Percentiles rank a stretch among this genome's conserved stretches.
These are phyloP conservation scores for Malassezia globosa DNA, from an alignment of 1,284 basidiomycete genomes.

Conservation along the genomic window DNA sequence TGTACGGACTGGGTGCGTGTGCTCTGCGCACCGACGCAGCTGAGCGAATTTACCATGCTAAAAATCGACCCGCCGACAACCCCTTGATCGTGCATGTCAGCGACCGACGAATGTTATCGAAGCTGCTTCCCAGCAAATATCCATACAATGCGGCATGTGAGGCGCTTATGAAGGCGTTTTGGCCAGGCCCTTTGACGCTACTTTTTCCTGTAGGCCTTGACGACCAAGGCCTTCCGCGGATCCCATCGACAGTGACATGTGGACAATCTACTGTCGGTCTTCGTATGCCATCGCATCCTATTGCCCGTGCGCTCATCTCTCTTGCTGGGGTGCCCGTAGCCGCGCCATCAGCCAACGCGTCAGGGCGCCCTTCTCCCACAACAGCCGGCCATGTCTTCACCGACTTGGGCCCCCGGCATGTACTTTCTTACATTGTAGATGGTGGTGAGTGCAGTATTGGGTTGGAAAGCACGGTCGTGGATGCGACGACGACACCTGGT, in stretches of 20 bases:
- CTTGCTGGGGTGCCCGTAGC: slow-evolving; percentile 66
- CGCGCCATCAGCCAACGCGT: slow-evolving; percentile 89
- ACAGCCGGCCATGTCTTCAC: slow-evolving; percentile 71
- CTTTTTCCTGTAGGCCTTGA: slow-evolving; percentile 60
- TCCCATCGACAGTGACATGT: slow-evolving; percentile 54
- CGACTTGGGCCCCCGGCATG: slow-evolving; percentile 55
- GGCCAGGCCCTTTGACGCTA: slow-evolving; percentile 88
- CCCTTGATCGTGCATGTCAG: slow-evolving; percentile 95
- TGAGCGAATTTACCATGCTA: slow-evolving; percentile 74
- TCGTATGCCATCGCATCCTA: slow-evolving; percentile 84
- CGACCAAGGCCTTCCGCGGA: slow-evolving; percentile 10
- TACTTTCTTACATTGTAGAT: slow-evolving; percentile 68
- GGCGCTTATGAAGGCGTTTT: slow-evolving; percentile 61
- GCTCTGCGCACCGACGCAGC: slow-evolving; percentile 55
- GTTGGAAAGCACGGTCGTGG: slow-evolving; percentile 88
- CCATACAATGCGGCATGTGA: slow-evolving; percentile 19
- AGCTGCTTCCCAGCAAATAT: slow-evolving; percentile 50
- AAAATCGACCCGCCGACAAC: slow-evolving; percentile 87
- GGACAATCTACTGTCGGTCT: slow-evolving; percentile 73
- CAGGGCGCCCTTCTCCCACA: slow-evolving; percentile 86
- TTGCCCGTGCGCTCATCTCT: slow-evolving; percentile 80
- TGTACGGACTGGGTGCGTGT: slow-evolving; percentile 86
- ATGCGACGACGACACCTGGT: slow-evolving; percentile 55
- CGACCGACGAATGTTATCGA: slow-evolving; percentile 62
- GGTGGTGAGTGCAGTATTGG: slow-evolving; percentile 85